These are phyloP conservation scores for Globisporangium alternatum DNA, from an alignment of 352 stramenopile genomes.

Conservation along the genomic window DNA sequence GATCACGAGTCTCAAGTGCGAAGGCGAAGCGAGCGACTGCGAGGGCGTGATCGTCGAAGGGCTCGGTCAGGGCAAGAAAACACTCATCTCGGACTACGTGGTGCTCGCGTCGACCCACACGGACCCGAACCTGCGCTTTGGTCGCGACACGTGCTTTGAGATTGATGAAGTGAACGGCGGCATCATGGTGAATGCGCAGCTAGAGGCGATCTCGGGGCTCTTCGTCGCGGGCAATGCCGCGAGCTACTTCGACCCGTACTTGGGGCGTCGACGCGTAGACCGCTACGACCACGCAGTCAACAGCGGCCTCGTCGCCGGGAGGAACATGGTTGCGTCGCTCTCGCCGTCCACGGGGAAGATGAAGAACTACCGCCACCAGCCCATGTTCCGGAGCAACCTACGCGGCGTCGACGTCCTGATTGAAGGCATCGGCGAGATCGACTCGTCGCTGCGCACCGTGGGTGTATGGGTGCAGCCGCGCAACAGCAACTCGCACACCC, in stretches of 20 bases:
- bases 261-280: constrained; percentile 87
- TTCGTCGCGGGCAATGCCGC: constrained; percentile 89
- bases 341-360: constrained; percentile 42
- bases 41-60: constrained; percentile 52
- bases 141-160: constrained; percentile 67
- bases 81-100: constrained; percentile 85
- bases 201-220: constrained; percentile 87
- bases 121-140: constrained; percentile 75
- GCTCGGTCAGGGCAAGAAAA: constrained; percentile 63
- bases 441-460: constrained; percentile 68
- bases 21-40: constrained; percentile 34
- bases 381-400: constrained; percentile 83
- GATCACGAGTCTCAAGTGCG: constrained; percentile 74
- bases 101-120: constrained; percentile 92
- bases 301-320: constrained; percentile 81
- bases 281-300: constrained; percentile 93
- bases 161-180: constrained; percentile 85
- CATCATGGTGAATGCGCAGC: constrained; percentile 88
- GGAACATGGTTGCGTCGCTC: constrained; percentile 82
- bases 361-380: constrained; percentile 88
- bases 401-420: constrained; percentile 69
- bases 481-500: constrained; percentile 14
- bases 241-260: constrained; percentile 88
- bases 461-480: constrained; percentile 80
- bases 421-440: constrained; percentile 86